Conservation (phyloP, 257 asterid genomes). For the Solanum bulbocastanum region DNA sequence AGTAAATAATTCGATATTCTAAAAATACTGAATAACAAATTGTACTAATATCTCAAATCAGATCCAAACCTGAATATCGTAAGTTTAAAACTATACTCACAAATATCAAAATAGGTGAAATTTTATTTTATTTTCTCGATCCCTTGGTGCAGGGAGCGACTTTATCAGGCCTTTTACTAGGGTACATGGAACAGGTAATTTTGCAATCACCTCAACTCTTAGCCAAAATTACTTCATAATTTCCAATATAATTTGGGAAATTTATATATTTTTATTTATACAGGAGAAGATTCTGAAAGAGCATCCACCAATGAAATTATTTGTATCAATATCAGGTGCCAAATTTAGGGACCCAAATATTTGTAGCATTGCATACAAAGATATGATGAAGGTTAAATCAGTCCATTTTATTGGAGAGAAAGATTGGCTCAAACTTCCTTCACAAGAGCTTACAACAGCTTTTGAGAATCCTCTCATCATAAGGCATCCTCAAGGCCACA, state of each 20-base stretch:
- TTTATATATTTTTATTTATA: neutral
- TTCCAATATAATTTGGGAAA: neutral
- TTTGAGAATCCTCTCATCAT: conserved; percentile 42
- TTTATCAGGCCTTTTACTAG: conserved; percentile 41
- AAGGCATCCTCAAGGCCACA: conserved; percentile 61
- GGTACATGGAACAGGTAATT: conserved; percentile 34
- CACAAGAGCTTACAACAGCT: conserved; percentile 45
- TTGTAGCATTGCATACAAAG: conserved; percentile 42
- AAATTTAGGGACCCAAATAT: conserved; percentile 46
- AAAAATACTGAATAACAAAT: too few relatives aligned
- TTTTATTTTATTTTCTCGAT: neutral
- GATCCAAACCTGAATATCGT: too few relatives aligned
- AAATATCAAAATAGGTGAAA: neutral
- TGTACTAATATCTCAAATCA: too few relatives aligned
- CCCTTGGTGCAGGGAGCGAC: conserved; percentile 39
- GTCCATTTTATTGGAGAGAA: conserved; percentile 57
- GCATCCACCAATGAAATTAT: conserved; percentile 36
- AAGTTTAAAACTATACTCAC: too few relatives aligned
- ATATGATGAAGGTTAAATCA: conserved; percentile 37
- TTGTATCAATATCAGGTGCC: conserved; percentile 53
- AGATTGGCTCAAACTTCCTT: conserved; percentile 53
- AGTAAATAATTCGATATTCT: too few relatives aligned
- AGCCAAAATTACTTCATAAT: neutral
- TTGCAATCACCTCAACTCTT: neutral
- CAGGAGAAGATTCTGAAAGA: conserved; percentile 47